These are phyloP conservation scores for Didymella arachidicola DNA, from an alignment of 2,329 filamentous ascomycete species.

Conservation along the genomic window DNA sequence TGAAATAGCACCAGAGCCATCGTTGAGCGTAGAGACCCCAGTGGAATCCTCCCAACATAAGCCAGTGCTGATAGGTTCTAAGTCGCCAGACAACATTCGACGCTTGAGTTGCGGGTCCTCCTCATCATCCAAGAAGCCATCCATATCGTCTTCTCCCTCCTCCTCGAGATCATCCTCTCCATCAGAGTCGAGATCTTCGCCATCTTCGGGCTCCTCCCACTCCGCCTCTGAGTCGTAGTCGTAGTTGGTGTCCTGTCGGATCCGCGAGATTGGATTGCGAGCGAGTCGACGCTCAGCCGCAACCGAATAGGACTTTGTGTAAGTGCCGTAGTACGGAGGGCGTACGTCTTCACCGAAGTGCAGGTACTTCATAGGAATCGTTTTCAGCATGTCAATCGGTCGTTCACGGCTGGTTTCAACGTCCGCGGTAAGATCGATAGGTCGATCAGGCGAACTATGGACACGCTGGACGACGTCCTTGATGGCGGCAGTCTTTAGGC, in stretches of 20 bases:
- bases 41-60: conserved; percentile 78
- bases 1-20: conserved; percentile 57
- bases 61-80: conserved; percentile 80
- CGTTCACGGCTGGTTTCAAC: conserved; percentile 28
- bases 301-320: conserved; percentile 65
- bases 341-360: conserved; percentile 69
- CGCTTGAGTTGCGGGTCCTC: conserved; percentile 67
- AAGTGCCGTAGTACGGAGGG: conserved; percentile 75
- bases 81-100: conserved; percentile 67
- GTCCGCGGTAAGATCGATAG: conserved; percentile 55
- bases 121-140: conserved; percentile 87
- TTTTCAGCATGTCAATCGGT: conserved; percentile 56
- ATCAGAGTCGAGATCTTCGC: conserved; percentile 70
- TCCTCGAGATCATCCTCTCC: conserved; percentile 73
- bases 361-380: conserved; percentile 69
- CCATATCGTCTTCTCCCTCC: conserved; percentile 84
- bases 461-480: conserved; percentile 54
- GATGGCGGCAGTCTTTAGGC: conserved; percentile 34
- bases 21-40: conserved; percentile 53
- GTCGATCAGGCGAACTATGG: conserved; percentile 52
- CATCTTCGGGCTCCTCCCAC: conserved; percentile 80
- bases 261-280: conserved; percentile 62
- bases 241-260: conserved; percentile 73
- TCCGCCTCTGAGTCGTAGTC: conserved; percentile 87
- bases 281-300: conserved; percentile 57